These are phyloP conservation scores for Chrysanthemum makinoi DNA, from an alignment of 129 eudicot species.

Conservation along the genomic window DNA sequence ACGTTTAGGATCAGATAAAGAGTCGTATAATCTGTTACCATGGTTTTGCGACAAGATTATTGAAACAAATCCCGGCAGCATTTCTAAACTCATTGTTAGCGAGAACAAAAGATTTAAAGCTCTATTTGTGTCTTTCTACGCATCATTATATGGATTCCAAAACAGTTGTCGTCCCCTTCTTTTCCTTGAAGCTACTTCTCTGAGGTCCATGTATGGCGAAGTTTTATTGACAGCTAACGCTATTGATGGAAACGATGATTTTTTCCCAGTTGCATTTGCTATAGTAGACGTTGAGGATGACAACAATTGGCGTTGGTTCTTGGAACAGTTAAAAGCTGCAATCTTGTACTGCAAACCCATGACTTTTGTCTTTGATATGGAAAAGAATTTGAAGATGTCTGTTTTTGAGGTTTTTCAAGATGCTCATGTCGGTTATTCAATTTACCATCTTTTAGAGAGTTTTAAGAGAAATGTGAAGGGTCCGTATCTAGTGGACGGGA, in stretches of 20 bases:
- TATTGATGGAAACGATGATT: slow-evolving; percentile 75
- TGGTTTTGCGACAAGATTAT: slow-evolving; percentile 55
- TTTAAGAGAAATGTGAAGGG: slow-evolving; percentile 54
- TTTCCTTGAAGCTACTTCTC: slow-evolving; percentile 62
- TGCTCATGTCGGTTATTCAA: slow-evolving; percentile 64
- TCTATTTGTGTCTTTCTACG: slow-evolving; percentile 56
- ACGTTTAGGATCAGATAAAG: slow-evolving; percentile 52
- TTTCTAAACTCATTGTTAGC: slow-evolving; percentile 40
- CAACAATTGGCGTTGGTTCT: slow-evolving; percentile 74
- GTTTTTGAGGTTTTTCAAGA: slow-evolving; percentile 60
- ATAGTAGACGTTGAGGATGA: slow-evolving; percentile 59
- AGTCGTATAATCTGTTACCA: slow-evolving; percentile 61
- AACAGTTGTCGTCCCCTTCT: slow-evolving; percentile 64
- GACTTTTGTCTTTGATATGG: slow-evolving; percentile 75
- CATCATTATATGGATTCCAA: slow-evolving; percentile 52
- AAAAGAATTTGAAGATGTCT: slow-evolving; percentile 46
- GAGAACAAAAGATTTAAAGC: slow-evolving; percentile 55
- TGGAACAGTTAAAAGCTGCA: slow-evolving; percentile 50
- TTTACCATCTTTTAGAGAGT: slow-evolving; percentile 62
- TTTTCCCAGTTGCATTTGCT: slow-evolving; percentile 72
- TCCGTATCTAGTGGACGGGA: slow-evolving; percentile 68
- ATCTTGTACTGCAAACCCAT: slow-evolving; percentile 46
- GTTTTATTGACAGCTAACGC: slow-evolving; percentile 68
- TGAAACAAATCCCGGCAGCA: slow-evolving; percentile 68
- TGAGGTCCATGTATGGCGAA: slow-evolving; percentile 71